phyloP scores from a whole-genome alignment of 2,329 filamentous ascomycete genomes.

The Cladosporium sp. region DNA sequence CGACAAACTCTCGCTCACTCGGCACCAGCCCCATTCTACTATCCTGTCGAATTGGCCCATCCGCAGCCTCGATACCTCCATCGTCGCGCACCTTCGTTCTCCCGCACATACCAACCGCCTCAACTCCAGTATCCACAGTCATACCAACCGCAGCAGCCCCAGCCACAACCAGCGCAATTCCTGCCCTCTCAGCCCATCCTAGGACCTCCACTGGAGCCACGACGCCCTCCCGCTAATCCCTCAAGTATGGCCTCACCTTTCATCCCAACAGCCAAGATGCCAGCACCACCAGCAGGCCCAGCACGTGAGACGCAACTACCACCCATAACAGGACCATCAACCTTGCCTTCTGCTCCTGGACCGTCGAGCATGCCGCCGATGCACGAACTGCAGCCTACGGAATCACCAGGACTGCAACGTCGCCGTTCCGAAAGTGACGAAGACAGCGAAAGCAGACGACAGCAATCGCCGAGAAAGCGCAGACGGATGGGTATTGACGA shows the following conservation, averaged over 20 bases:
- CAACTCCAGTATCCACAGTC: slow-evolving; percentile 15
- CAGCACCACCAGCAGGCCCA: slow-evolving; percentile 9
- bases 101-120: slow-evolving; percentile 12
- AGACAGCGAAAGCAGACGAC: slow-evolving; percentile 16
- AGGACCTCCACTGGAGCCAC: neutral
- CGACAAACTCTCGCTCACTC: slow-evolving; percentile 19
- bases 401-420: neutral
- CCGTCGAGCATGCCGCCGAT: neutral
- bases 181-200: neutral
- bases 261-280: neutral
- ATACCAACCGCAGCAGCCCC: slow-evolving; percentile 16
- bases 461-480: slow-evolving; percentile 23
- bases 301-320: slow-evolving; percentile 20
- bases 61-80: slow-evolving; percentile 15
- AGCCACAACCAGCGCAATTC: slow-evolving; percentile 11
- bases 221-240: neutral
- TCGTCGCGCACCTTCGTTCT: slow-evolving; percentile 9
- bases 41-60: slow-evolving; percentile 13
- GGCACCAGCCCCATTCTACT: slow-evolving; percentile 18
- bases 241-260: neutral
- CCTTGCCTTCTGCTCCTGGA: neutral
- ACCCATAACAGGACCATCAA: slow-evolving; percentile 20
- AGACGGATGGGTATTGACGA: slow-evolving; percentile 30
- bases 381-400: neutral
- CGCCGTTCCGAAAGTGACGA: slow-evolving; percentile 18